Evolutionary conservation across 2,329 filamentous ascomycete genomes (phyloP), one percentile per base, ranked within the genome.

Genomic region (Fusarium euwallaceae): DNA sequence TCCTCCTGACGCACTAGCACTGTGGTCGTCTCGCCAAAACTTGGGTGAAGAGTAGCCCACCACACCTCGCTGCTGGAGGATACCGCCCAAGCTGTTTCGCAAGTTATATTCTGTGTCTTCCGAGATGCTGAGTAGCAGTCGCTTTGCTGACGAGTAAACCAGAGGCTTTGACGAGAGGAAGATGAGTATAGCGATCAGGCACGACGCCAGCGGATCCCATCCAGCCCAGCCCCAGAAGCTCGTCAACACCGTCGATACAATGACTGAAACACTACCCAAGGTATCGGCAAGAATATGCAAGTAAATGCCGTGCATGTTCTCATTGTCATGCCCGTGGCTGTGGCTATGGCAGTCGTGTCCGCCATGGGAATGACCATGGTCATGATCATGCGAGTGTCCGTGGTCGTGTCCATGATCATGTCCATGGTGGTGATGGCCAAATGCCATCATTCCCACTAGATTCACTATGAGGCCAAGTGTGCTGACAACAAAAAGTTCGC

Each of bases 231-330:
- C 93, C 80, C 94, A 93, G 78, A 94, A 92, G 80, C 97, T 93
- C 0, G 97, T 97, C 24, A 98, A 87, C 1, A 94, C 86, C 0
- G 97, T 99, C 9, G 95, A 98, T 37, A 95, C 91, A 71, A 99
- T 98, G 58, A 99, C 97, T 1, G 97, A 97, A 1, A 95, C 93
- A 64, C 95, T 98, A 29, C 97, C 97, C 34, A 98, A 91, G 0
- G 97, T 97, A 81, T 99, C 97, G 7, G 97, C 97, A 32, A 98
- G 88, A 61, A 99, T 94, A 80, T 99, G 97, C 22, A 99, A 87
- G 83, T 97, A 99, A 75, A 99, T 98, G 14, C 97, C 97, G 78
- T 97, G 86, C 95, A 99, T 98, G 81, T 99, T 99, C 79, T 99
- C 97, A 82, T 98, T 98, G 71, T 95, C 93, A 79, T 95, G 93